Evolutionary conservation across 2,329 filamentous ascomycete species (phyloP).

Genomic region (Calonectria pteridis): DNA sequence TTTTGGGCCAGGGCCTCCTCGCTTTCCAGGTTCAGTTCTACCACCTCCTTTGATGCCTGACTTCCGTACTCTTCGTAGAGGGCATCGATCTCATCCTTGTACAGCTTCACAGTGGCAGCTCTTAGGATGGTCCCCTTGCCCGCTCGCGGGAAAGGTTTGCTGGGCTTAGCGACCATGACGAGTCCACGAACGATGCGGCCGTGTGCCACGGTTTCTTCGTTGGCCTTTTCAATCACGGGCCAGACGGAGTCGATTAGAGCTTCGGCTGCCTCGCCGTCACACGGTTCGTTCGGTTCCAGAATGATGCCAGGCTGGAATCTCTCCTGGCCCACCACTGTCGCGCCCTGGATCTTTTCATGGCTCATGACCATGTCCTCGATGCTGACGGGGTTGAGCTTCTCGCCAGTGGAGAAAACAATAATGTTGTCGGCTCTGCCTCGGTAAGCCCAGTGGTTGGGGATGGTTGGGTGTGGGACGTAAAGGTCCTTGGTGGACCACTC

Average conservation of each 20-base stretch:
- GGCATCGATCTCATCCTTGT: not conserved
- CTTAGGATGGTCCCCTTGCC: not conserved
- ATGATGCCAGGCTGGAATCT: not conserved
- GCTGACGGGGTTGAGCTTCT: not conserved
- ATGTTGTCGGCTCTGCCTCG: not conserved
- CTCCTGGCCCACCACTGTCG: not conserved
- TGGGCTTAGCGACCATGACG: not conserved
- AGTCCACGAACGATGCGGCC: not conserved
- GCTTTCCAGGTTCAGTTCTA: not conserved
- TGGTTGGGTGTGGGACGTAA: not conserved
- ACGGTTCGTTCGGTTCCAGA: not conserved
- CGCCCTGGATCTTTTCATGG: not conserved
- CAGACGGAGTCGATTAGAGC: not conserved
- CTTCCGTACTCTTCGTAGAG: not conserved
- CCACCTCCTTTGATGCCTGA: not conserved
- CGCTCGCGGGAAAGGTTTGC: not conserved
- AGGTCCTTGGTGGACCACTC: slow-evolving; percentile 1
- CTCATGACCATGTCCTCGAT: slow-evolving; percentile 1
- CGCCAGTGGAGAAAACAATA: not conserved
- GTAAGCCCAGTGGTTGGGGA: not conserved
- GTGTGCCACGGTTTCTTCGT: not conserved
- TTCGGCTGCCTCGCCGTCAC: not conserved
- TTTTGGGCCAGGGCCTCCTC: not conserved
- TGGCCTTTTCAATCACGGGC: not conserved
- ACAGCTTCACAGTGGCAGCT: not conserved